Conservation (phyloP, 2,329 filamentous ascomycete species). For the Neonectria sp. region DNA sequence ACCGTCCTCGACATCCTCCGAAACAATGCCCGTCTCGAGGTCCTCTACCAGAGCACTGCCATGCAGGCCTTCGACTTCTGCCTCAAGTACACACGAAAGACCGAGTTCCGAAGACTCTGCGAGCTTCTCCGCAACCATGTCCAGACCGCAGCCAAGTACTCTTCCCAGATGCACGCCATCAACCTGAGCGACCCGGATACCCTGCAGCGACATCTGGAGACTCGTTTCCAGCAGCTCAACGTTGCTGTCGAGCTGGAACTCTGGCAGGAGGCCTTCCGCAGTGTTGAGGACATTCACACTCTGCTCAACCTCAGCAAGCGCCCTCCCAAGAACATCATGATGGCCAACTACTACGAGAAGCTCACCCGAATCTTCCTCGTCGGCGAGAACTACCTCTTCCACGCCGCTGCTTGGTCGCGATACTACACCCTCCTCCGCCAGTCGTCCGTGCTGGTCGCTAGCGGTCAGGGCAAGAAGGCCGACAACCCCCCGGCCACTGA, state of each 20-base stretch:
- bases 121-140: slow-evolving; percentile 98
- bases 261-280: slow-evolving; percentile 99
- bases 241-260: slow-evolving; percentile 97
- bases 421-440: slow-evolving; percentile 98
- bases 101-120: slow-evolving; percentile 98
- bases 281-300: slow-evolving; percentile 98
- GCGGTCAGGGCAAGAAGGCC: slow-evolving; percentile 90
- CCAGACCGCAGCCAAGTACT: slow-evolving; percentile 99
- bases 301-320: slow-evolving; percentile 98
- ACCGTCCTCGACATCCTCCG: slow-evolving; percentile 98
- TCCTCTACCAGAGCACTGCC: slow-evolving; percentile 98
- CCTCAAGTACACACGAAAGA: slow-evolving; percentile 98
- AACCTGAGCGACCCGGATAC: slow-evolving; percentile 98
- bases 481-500: slow-evolving; percentile 94
- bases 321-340: slow-evolving; percentile 98
- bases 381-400: slow-evolving; percentile 99
- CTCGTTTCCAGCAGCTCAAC: slow-evolving; percentile 98
- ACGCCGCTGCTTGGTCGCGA: slow-evolving; percentile 96
- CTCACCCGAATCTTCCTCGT: slow-evolving; percentile 98
- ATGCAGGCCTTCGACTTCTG: slow-evolving; percentile 99
- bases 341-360: slow-evolving; percentile 99
- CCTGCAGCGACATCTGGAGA: slow-evolving; percentile 96
- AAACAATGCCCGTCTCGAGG: slow-evolving; percentile 97
- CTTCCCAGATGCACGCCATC: slow-evolving; percentile 98
- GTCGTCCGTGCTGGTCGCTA: slow-evolving; percentile 85